phyloP scores from a whole-genome alignment of 1,284 basidiomycete genomes.

The Cryptococcus sp. region DNA sequence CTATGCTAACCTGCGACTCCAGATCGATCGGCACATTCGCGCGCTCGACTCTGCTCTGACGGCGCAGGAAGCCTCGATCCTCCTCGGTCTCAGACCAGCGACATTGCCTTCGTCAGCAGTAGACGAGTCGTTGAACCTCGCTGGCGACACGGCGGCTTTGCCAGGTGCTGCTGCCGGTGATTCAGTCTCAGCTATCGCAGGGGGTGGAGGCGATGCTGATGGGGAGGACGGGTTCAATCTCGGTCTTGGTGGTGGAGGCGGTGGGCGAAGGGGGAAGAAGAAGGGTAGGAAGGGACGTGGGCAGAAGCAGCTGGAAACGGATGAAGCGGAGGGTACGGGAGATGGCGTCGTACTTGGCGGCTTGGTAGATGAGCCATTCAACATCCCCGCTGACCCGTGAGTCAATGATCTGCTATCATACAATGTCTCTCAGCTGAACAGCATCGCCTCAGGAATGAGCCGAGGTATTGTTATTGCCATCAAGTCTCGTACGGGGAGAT shows the following conservation, averaged over 20 bases:
- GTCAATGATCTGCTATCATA: constrained; percentile 12
- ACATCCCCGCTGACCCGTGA: constrained; percentile 37
- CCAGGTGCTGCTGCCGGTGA: constrained; percentile 8
- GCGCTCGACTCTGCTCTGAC: constrained; percentile 56
- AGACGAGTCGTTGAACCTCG: constrained; percentile 19
- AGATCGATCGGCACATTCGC: constrained; percentile 58
- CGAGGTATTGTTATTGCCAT: constrained; percentile 58
- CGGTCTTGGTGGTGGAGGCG: constrained; percentile 31
- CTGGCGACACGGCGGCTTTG: constrained; percentile 7
- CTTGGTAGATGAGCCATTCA: constrained; percentile 10
- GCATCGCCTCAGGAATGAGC: constrained; percentile 53
- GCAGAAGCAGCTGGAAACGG: constrained; percentile 5
- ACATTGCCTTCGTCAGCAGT: constrained; percentile 40
- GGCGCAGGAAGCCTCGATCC: constrained; percentile 48
- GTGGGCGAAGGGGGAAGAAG: constrained; percentile 7
- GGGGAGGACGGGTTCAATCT: constrained; percentile 27
- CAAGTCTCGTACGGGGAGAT: constrained; percentile 56
- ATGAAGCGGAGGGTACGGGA: neutral
- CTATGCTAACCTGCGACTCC: constrained; percentile 3
- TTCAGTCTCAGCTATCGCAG: constrained; percentile 1
- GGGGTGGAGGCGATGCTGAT: neutral
- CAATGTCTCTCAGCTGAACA: neutral
- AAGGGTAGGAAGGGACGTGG: constrained; percentile 16
- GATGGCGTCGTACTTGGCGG: neutral
- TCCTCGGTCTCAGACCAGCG: constrained; percentile 41